Conservation (phyloP, 225 moss, liverwort and hornwort genomes). For the Bryoerythrophyllum caledonicum region DNA sequence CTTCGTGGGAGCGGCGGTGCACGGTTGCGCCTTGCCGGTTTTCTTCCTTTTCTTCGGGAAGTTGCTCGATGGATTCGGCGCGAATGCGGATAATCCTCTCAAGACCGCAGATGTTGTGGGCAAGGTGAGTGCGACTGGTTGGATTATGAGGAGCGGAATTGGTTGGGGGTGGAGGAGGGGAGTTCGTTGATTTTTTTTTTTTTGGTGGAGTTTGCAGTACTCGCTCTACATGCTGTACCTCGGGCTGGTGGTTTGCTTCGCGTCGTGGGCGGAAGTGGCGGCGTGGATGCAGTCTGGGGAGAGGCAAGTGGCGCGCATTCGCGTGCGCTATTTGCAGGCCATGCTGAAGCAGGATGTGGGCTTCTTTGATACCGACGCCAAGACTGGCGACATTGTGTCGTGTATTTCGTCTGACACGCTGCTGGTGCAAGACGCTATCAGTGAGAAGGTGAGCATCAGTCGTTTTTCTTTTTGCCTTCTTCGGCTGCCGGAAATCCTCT, state of each 20-base stretch:
- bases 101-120: slow-evolving; percentile 28
- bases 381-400: slow-evolving; percentile 60
- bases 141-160: no score
- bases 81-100: slow-evolving; percentile 13
- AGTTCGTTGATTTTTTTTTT: neutral
- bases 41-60: slow-evolving; percentile 74
- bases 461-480: no score
- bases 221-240: slow-evolving; percentile 61
- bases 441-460: slow-evolving; percentile 60
- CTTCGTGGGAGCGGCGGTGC: slow-evolving; percentile 50
- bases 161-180: neutral
- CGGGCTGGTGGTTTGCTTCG: slow-evolving; percentile 44
- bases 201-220: slow-evolving; percentile 43
- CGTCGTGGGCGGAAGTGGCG: slow-evolving; percentile 69
- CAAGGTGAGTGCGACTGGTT: slow-evolving; percentile 19
- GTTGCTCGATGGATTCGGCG: slow-evolving; percentile 71
- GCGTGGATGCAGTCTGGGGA: slow-evolving; percentile 78
- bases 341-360: slow-evolving; percentile 69
- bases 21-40: slow-evolving; percentile 67
- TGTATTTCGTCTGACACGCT: slow-evolving; percentile 66
- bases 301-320: slow-evolving; percentile 62
- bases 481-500: neutral
- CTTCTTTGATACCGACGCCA: slow-evolving; percentile 67
- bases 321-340: slow-evolving; percentile 55
- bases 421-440: slow-evolving; percentile 70